Evolutionary conservation across 2,329 filamentous ascomycete species (phyloP).

Genomic region (Fusarium marasasianum): DNA sequence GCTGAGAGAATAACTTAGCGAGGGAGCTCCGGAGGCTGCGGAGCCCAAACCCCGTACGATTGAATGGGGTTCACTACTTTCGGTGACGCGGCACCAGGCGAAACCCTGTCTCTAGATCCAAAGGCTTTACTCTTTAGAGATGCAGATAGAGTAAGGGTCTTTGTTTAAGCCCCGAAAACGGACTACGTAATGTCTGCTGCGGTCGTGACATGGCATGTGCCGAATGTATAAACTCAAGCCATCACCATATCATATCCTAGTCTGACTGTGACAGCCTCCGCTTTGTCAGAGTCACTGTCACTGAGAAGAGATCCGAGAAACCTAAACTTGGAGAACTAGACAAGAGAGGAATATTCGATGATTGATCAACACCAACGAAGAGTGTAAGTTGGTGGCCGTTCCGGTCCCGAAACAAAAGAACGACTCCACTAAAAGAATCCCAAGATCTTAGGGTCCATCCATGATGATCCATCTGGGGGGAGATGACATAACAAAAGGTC

Average conservation of each 20-base stretch:
- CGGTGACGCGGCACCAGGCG: conserved; percentile 31
- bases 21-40: conserved; percentile 14
- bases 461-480: not conserved
- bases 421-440: not conserved
- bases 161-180: conserved; percentile 13
- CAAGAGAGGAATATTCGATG: not conserved
- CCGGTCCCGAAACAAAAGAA: conserved; percentile 6
- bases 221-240: conserved; percentile 1
- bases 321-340: not conserved
- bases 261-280: not conserved
- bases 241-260: not conserved
- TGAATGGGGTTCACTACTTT: conserved; percentile 17
- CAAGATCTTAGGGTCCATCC: conserved; percentile 24
- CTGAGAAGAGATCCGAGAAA: not conserved
- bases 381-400: conserved; percentile 1
- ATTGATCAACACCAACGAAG: not conserved
- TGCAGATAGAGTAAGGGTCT: conserved; percentile 11
- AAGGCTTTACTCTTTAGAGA: conserved; percentile 14
- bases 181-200: conserved; percentile 25
- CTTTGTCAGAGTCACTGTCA: not conserved
- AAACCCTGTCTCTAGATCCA: conserved; percentile 3
- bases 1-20: not conserved
- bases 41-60: conserved; percentile 18
- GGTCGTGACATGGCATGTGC: conserved; percentile 6
- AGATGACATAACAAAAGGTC: conserved; percentile 25